A percentile compares a stretch with the other conserved stretches of the same genome.
phyloP scores from a whole-genome alignment of 139 green algal species.

The Trebouxia sp. region DNA sequence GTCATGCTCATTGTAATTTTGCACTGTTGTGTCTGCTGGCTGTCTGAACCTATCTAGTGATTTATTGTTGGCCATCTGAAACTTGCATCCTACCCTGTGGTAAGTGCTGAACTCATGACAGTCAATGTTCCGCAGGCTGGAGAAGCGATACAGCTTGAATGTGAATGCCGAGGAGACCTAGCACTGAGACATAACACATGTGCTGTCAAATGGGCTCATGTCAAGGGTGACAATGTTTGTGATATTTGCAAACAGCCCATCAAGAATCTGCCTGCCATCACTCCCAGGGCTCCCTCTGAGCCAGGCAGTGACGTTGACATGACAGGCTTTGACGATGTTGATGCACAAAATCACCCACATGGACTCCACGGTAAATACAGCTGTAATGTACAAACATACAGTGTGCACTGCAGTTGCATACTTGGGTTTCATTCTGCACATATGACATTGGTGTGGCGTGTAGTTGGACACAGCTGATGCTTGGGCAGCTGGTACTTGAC shows the following conservation, averaged over 20 bases:
- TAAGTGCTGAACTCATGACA: neutral
- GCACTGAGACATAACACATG: slow-evolving; percentile 77
- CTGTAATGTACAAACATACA: neutral
- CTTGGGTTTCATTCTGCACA: too few species aligned
- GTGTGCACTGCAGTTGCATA: neutral
- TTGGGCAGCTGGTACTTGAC: too few species aligned
- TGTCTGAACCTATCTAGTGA: too few species aligned
- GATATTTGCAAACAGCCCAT: slow-evolving; percentile 63
- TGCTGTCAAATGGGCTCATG: slow-evolving; percentile 81
- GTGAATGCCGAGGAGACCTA: slow-evolving; percentile 78
- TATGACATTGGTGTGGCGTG: too few species aligned
- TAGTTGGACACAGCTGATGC: too few species aligned
- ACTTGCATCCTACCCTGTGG: too few species aligned
- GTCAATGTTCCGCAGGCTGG: slow-evolving; percentile 50
- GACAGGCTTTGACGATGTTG: slow-evolving; percentile 25
- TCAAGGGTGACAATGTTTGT: slow-evolving; percentile 54
- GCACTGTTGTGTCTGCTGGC: too few species aligned
- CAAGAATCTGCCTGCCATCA: slow-evolving; percentile 54
- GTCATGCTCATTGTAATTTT: too few species aligned
- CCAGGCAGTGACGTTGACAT: slow-evolving; percentile 23
- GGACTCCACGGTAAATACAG: slow-evolving; percentile 3
- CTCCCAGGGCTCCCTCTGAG: slow-evolving; percentile 33
- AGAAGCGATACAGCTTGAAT: slow-evolving; percentile 72
- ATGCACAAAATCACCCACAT: slow-evolving; percentile 8
- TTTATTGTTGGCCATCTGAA: too few species aligned